These are phyloP conservation scores for Mortierella sp. DNA, from an alignment of 371 early-diverging fungal species.

Conservation along the genomic window DNA sequence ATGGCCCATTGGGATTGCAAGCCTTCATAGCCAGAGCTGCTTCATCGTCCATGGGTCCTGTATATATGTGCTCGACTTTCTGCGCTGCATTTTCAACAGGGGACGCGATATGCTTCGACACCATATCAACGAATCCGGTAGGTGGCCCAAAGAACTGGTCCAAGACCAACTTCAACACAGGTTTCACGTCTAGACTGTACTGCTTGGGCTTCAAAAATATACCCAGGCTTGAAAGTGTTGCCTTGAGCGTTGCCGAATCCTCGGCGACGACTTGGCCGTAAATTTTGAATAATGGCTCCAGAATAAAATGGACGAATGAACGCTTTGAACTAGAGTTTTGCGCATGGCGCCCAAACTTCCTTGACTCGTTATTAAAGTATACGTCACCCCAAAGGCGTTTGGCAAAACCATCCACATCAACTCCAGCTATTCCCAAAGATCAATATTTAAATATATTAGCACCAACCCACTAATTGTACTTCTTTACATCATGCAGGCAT, in stretches of 20 bases:
- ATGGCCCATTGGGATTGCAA: constrained; percentile 91
- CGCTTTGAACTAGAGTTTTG: constrained; percentile 71
- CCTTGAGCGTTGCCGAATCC: constrained; percentile 73
- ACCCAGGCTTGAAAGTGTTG: constrained; percentile 81
- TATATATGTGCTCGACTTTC: constrained; percentile 81
- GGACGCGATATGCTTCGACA: constrained; percentile 81
- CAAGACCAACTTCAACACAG: constrained; percentile 84
- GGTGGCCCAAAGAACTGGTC: constrained; percentile 93
- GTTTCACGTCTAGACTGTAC: constrained; percentile 84
- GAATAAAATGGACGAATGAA: constrained; percentile 97
- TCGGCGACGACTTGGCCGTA: constrained; percentile 90
- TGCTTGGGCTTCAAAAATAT: constrained; percentile 86
- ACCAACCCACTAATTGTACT: background rate
- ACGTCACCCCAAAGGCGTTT: constrained; percentile 97
- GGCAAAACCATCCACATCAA: constrained; percentile 87
- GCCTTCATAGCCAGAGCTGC: constrained; percentile 80
- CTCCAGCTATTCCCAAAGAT: constrained; percentile 57
- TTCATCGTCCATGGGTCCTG: constrained; percentile 77
- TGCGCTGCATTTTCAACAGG: constrained; percentile 82
- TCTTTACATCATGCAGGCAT: background rate
- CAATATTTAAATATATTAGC: background rate
- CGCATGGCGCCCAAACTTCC: constrained; percentile 84
- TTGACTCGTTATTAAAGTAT: constrained; percentile 85
- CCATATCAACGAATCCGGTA: constrained; percentile 93
- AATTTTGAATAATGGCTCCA: constrained; percentile 97